These are phyloP conservation scores for Cairneyella variabilis DNA, from an alignment of 495 filamentous ascomycete species.

Conservation along the genomic window DNA sequence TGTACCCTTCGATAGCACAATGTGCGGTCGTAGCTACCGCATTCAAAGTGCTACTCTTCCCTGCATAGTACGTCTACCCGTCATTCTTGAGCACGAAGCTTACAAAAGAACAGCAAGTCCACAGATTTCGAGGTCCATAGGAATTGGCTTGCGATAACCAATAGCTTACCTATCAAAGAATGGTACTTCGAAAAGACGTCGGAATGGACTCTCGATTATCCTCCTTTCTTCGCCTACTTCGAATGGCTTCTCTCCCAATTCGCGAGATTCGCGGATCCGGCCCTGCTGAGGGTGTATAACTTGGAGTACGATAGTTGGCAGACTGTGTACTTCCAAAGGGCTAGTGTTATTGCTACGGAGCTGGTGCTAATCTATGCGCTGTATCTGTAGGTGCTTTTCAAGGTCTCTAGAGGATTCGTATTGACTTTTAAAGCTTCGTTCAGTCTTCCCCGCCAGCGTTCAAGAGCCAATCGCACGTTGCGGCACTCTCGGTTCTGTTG, in stretches of 20 bases:
- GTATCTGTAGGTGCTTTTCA: constrained; percentile 50
- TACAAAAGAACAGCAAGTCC: constrained; percentile 69
- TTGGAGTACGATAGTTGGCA: constrained; percentile 83
- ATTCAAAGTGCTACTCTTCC: constrained; percentile 90
- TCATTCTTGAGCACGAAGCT: not conserved
- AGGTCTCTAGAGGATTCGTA: not conserved
- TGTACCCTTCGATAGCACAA: constrained; percentile 82
- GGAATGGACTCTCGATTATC: constrained; percentile 98
- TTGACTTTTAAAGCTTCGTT: too few species aligned
- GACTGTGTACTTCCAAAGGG: constrained; percentile 88
- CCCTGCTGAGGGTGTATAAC: constrained; percentile 77
- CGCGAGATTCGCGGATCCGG: constrained; percentile 71
- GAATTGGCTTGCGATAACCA: constrained; percentile 94
- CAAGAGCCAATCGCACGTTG: constrained; percentile 64
- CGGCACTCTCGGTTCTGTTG: constrained; percentile 83
- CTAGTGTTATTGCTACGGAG: constrained; percentile 84
- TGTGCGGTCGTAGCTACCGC: constrained; percentile 83
- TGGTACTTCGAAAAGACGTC: constrained; percentile 98
- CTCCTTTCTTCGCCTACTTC: constrained; percentile 95
- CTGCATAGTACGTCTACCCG: constrained; percentile 75
- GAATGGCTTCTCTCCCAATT: constrained; percentile 88
- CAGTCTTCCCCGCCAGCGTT: too few species aligned
- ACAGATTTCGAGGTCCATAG: constrained; percentile 98
- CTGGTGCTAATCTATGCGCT: constrained; percentile 82
- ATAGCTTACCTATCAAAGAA: constrained; percentile 79